Evolutionary conservation across 768 basidiomycete genomes (phyloP).

Genomic region (Naganishia vishniacii): DNA sequence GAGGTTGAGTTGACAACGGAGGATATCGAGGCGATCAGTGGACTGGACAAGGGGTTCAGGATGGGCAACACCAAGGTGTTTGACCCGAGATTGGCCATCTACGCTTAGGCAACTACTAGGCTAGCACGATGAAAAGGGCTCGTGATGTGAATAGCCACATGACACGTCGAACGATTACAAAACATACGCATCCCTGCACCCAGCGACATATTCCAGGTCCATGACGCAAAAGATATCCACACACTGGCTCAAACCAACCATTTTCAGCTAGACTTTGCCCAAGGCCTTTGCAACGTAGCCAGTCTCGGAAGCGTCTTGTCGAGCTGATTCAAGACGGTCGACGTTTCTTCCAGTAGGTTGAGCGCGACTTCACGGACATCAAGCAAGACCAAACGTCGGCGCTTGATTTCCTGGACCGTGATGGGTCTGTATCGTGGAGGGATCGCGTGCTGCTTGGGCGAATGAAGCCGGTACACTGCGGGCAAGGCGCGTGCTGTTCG

Average conservation of each 20-base stretch:
- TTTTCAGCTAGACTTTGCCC: too few species aligned
- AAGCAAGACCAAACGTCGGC: background rate
- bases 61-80: conserved; percentile 67
- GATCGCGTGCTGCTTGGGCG: too few species aligned
- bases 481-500: too few species aligned
- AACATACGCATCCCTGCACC: too few species aligned
- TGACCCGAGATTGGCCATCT: conserved; percentile 63
- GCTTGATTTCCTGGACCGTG: background rate
- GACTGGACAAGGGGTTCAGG: conserved; percentile 61
- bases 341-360: conserved; percentile 13
- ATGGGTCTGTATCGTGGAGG: too few species aligned
- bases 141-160: background rate
- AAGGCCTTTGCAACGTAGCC: background rate
- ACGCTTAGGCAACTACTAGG: conserved; percentile 53
- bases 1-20: conserved; percentile 56
- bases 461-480: too few species aligned
- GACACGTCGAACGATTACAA: too few species aligned
- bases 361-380: conserved; percentile 3
- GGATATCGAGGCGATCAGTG: conserved; percentile 59
- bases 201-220: too few species aligned
- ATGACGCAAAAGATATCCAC: too few species aligned
- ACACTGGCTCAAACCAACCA: too few species aligned
- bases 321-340: background rate
- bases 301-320: background rate
- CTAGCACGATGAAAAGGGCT: background rate